A percentile compares a stretch with the other conserved stretches of the same genome.
These are phyloP conservation scores for Saturnispora kantuleensis DNA, from an alignment of 805 yeast species.

Conservation along the genomic window DNA sequence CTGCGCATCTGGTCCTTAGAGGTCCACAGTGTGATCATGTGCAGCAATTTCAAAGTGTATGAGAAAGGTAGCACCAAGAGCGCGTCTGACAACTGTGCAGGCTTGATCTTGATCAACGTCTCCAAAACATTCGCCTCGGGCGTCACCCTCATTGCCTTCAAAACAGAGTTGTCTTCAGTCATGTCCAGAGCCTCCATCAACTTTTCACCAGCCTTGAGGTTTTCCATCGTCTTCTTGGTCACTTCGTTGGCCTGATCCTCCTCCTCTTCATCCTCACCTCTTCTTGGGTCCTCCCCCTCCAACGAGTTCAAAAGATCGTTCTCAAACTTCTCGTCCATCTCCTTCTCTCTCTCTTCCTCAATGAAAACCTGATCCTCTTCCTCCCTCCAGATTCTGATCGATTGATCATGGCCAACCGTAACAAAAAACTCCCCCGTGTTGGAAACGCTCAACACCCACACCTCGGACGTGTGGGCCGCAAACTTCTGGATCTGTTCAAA, in stretches of 20 bases:
- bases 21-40: conserved; percentile 71
- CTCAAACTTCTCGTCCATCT: conserved; percentile 87
- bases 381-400: conserved; percentile 87
- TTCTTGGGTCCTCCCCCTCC: conserved; percentile 41
- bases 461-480: conserved; percentile 82
- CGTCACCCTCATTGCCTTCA: conserved; percentile 57
- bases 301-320: conserved; percentile 63
- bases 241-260: conserved; percentile 55
- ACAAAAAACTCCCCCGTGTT: conserved; percentile 60
- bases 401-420: conserved; percentile 86
- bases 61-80: conserved; percentile 85
- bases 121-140: conserved; percentile 77
- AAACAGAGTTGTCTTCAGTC: conserved; percentile 65
- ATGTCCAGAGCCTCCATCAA: conserved; percentile 86
- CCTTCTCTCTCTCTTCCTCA: conserved; percentile 95
- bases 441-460: conserved; percentile 85
- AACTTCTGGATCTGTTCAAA: conserved; percentile 88
- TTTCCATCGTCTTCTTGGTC: conserved; percentile 75
- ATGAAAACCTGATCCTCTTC: conserved; percentile 92
- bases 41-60: conserved; percentile 58
- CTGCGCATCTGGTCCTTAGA: conserved; percentile 32
- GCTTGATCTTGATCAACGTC: conserved; percentile 56
- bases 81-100: conserved; percentile 89
- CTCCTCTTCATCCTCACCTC: conserved; percentile 27
- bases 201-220: conserved; percentile 89